phyloP scores from a whole-genome alignment of 2,329 filamentous ascomycete species.

The Simplicillium aogashimaense region DNA sequence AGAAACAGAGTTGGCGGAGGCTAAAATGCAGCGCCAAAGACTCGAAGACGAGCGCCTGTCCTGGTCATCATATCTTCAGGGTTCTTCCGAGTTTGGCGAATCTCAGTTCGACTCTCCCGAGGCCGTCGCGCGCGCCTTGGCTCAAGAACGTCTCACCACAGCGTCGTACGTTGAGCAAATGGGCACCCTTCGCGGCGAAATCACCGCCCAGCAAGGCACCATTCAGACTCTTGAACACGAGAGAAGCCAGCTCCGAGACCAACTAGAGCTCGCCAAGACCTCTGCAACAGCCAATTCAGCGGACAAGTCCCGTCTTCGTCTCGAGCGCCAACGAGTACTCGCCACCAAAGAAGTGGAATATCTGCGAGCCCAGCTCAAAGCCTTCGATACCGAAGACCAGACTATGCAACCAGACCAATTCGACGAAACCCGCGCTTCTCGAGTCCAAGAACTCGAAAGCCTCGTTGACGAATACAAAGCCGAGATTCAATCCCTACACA shows the following conservation, averaged over 20 bases:
- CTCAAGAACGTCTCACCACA: constrained; percentile 72
- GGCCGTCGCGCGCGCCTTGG: constrained; percentile 71
- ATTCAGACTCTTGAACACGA: constrained; percentile 66
- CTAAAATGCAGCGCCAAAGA: constrained; percentile 71
- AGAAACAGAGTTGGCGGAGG: constrained; percentile 68
- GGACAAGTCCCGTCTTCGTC: constrained; percentile 61
- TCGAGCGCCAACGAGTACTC: constrained; percentile 78
- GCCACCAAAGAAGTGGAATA: constrained; percentile 92
- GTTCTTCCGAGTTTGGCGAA: constrained; percentile 49
- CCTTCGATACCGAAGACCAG: constrained; percentile 77
- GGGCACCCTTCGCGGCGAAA: constrained; percentile 68
- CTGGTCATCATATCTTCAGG: constrained; percentile 80
- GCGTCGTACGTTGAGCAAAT: constrained; percentile 72
- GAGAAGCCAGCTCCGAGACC: constrained; percentile 50
- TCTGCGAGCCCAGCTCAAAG: constrained; percentile 81
- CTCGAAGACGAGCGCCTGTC: constrained; percentile 80
- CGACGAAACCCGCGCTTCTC: constrained; percentile 63
- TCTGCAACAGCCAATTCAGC: constrained; percentile 34
- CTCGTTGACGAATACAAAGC: constrained; percentile 77
- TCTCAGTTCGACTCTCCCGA: constrained; percentile 82
- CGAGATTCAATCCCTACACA: constrained; percentile 66
- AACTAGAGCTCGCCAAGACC: constrained; percentile 61
- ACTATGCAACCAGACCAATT: constrained; percentile 74
- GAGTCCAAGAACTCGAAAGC: constrained; percentile 74
- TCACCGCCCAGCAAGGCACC: constrained; percentile 65